Evolutionary conservation across 352 stramenopile genomes (phyloP).

Genomic region (Phytophthora hibernalis): DNA sequence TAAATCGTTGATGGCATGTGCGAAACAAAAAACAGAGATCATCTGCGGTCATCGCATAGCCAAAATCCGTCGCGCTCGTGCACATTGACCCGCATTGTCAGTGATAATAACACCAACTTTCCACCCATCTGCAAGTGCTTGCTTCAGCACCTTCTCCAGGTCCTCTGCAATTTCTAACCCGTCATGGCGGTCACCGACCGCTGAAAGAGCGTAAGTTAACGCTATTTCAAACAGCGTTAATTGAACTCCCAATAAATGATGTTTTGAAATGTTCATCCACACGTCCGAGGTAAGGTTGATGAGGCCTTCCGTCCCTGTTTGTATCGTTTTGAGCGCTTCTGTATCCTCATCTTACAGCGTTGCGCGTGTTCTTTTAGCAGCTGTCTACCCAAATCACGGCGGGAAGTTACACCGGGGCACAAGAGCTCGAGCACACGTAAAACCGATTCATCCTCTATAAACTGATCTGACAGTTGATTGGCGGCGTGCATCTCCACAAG

Average conservation of each 20-base stretch:
- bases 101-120: neutral
- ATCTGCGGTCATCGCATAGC: neutral
- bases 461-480: conserved; percentile 2
- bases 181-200: neutral
- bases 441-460: neutral
- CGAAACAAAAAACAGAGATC: neutral
- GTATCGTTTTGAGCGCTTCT: too few species aligned
- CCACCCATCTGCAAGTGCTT: neutral
- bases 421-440: neutral
- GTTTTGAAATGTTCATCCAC: conserved; percentile 4
- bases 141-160: neutral
- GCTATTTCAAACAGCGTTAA: neutral
- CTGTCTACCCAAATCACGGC: neutral
- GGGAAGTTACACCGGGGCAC: neutral
- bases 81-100: neutral
- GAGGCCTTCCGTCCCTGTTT: too few species aligned
- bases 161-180: neutral
- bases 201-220: neutral
- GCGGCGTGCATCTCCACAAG: conserved; percentile 1
- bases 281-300: neutral
- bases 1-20: neutral
- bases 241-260: neutral
- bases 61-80: neutral
- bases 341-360: neutral
- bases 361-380: neutral